Evolutionary conservation across 805 yeast genomes (phyloP), one percentile per base, ranked within the genome.

Genomic region (Priceomyces castillae): DNA sequence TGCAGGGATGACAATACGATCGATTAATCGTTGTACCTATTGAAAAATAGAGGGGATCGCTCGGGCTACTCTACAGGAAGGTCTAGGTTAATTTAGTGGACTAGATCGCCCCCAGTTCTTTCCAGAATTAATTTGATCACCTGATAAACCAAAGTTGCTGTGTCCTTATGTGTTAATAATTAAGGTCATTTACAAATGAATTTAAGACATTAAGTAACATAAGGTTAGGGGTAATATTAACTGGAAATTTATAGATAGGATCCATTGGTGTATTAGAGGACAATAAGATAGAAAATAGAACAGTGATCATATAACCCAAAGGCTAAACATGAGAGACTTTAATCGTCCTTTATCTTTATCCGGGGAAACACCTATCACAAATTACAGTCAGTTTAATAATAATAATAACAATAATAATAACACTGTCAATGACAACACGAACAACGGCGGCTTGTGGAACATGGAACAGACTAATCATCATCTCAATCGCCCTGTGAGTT

Each of bases 401-500:
- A 30, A n/a, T 25, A 22, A 15, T 12, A 34, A 34, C 31, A 26
- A 26, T 17, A 25, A 17, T 16, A 34, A 17, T 34, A 9, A 22
- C 15, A 25, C n/a, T 25, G 16, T 12, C 11, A 25, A 16, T 22
- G 22, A 17, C 20, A 18, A 12, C 16, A 5, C 12, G 18, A 17
- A 14, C 12, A 19, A 28, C 30, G 14, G 25, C 14, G 34, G 37
- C 14, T 35, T 41, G 12, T 41, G 44, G 44, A 30, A 33, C 30
- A 41, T 22, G 14, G 30, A 40, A 20, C 37, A 33, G 15, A 26
- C 37, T 6, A 28, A 14, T n/a, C 36, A 26, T 12, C 34, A 25
- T 11, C 41, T 39, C 22, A 42, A 46, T 22, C 39, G 54, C 26
- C 44, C 51, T 1, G 50, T 50, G 42, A 47, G 49, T 11, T 48